phyloP scores from a whole-genome alignment of 1,284 basidiomycete species.

The Ceratobasidium sp. region DNA sequence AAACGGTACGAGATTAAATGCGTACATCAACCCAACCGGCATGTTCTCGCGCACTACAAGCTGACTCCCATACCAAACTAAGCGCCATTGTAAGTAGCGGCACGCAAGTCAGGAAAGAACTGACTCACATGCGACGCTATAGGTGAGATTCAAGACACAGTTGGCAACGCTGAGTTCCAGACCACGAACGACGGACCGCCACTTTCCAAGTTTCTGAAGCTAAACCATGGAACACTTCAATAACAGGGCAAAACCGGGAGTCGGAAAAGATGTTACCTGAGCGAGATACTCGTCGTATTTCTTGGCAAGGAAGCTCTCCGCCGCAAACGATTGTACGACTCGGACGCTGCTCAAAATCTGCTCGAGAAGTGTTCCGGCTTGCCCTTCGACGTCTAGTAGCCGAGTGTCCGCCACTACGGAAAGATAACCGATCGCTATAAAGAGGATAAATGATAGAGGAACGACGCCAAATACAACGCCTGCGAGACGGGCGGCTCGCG shows the following conservation, averaged over 20 bases:
- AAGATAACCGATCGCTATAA: slow-evolving; percentile 54
- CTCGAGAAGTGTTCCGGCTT: slow-evolving; percentile 58
- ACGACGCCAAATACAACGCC: slow-evolving; percentile 59
- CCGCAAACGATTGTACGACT: slow-evolving; percentile 60
- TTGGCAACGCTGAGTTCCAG: slow-evolving; percentile 53
- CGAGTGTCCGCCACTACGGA: slow-evolving; percentile 54
- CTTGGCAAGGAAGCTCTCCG: slow-evolving; percentile 54
- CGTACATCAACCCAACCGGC: slow-evolving; percentile 33
- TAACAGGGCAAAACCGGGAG: no score
- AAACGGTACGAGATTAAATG: not conserved
- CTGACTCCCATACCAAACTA: slow-evolving; percentile 55
- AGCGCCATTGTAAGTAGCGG: not conserved
- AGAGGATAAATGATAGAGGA: slow-evolving; percentile 55
- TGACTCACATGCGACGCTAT: slow-evolving; percentile 43
- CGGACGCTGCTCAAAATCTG: slow-evolving; percentile 59
- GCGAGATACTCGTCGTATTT: slow-evolving; percentile 54
- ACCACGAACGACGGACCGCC: slow-evolving; percentile 52
- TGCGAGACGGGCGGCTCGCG: slow-evolving; percentile 56
- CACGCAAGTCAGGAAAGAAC: not conserved
- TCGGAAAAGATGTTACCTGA: slow-evolving; percentile 23
- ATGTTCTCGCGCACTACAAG: slow-evolving; percentile 29
- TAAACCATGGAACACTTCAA: slow-evolving; percentile 49
- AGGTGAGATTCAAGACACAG: slow-evolving; percentile 47
- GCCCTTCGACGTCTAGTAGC: slow-evolving; percentile 56
- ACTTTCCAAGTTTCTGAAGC: slow-evolving; percentile 54